Evolutionary conservation across 129 eudicot genomes (phyloP).

Genomic region (Tanacetum coccineum): DNA sequence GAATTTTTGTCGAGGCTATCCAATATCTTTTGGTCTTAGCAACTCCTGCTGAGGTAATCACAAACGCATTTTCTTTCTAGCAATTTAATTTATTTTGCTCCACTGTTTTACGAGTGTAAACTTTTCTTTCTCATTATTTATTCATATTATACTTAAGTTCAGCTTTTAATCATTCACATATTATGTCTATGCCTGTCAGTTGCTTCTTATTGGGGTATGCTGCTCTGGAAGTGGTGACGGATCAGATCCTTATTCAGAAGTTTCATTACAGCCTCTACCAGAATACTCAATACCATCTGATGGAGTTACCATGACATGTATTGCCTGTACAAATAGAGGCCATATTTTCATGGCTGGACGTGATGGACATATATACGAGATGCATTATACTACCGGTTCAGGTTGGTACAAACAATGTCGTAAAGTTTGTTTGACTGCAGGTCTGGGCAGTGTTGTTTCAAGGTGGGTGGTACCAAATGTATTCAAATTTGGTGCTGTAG

Average conservation of each 20-base stretch:
- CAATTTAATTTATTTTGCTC: not conserved
- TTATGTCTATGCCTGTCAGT: constrained; percentile 41
- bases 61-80: not conserved
- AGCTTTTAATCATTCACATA: constrained; percentile 9
- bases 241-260: constrained; percentile 90
- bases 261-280: constrained; percentile 84
- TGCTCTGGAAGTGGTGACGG: constrained; percentile 89
- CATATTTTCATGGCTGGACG: constrained; percentile 87
- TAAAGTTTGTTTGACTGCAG: constrained; percentile 91
- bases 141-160: constrained; percentile 7
- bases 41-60: constrained; percentile 87
- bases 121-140: not conserved
- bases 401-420: constrained; percentile 93
- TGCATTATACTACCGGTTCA: constrained; percentile 84
- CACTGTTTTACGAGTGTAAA: too few relatives aligned
- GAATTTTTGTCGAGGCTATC: constrained; percentile 93
- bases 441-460: constrained; percentile 80
- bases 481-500: constrained; percentile 90
- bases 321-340: constrained; percentile 83
- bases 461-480: constrained; percentile 98
- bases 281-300: constrained; percentile 89
- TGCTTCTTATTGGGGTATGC: constrained; percentile 93
- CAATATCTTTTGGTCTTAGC: constrained; percentile 89
- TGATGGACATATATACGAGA: constrained; percentile 92
- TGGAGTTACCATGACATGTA: constrained; percentile 95